phyloP scores from a whole-genome alignment of 2,329 filamentous ascomycete genomes.

The Rutstroemia sp. region DNA sequence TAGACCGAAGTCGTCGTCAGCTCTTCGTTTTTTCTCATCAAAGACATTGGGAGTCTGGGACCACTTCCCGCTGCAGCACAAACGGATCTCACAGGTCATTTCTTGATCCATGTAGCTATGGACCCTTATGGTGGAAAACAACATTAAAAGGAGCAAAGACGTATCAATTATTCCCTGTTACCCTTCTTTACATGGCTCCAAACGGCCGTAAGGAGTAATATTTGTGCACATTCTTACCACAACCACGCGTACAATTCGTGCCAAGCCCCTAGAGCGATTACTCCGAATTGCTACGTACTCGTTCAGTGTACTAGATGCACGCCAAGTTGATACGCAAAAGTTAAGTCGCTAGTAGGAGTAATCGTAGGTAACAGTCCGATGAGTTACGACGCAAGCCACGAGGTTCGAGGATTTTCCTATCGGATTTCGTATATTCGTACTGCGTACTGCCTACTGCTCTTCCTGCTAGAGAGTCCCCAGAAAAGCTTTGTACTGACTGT shows the following conservation, averaged over 20 bases:
- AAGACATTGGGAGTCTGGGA: background rate
- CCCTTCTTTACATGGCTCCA: too few species aligned
- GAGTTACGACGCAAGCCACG: constrained; percentile 3
- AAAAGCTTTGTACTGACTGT: too few species aligned
- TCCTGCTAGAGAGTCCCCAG: background rate
- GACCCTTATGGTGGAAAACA: background rate
- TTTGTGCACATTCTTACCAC: too few species aligned
- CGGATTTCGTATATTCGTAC: too few species aligned
- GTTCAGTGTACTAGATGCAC: background rate
- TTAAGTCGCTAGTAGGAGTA: too few species aligned
- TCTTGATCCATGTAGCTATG: too few species aligned
- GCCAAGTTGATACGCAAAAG: background rate
- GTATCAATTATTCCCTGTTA: too few species aligned
- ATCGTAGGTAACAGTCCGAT: background rate
- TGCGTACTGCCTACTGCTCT: too few species aligned
- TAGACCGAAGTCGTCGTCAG: constrained; percentile 5
- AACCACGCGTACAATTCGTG: background rate
- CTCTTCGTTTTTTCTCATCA: background rate
- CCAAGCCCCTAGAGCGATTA: background rate
- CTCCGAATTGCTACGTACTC: background rate
- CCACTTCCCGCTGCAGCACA: background rate
- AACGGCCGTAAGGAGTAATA: too few species aligned
- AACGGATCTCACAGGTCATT: too few species aligned
- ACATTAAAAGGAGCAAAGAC: too few species aligned
- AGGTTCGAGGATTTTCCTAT: background rate